A percentile compares a stretch with the other conserved stretches of the same genome.
Conservation (phyloP, 2,329 filamentous ascomycete genomes). For the Periglandula ipomoeae region DNA sequence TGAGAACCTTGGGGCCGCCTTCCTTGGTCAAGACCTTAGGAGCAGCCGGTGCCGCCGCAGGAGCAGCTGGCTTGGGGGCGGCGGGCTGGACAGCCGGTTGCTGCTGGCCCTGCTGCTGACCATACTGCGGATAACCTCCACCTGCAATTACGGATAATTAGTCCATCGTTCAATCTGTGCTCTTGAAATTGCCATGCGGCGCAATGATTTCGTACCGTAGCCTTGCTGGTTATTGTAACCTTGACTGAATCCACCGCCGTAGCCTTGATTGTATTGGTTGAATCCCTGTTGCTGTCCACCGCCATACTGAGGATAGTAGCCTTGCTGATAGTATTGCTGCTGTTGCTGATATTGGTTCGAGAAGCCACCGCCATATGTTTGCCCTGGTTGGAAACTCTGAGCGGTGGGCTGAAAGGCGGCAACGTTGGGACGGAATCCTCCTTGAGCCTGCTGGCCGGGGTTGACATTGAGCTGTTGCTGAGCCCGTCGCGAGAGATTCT, state of each 20-base stretch:
- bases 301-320: conserved; percentile 52
- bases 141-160: conserved; percentile 17
- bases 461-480: conserved; percentile 70
- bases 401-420: conserved; percentile 66
- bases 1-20: conserved; percentile 54
- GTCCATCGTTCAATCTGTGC: neutral
- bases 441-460: conserved; percentile 31
- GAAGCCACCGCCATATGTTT: conserved; percentile 52
- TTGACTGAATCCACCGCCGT: conserved; percentile 41
- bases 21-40: conserved; percentile 37
- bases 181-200: conserved; percentile 4
- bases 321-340: conserved; percentile 40
- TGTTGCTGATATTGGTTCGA: conserved; percentile 45
- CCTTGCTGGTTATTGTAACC: conserved; percentile 33
- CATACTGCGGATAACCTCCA: conserved; percentile 45
- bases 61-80: conserved; percentile 14
- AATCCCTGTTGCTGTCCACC: conserved; percentile 35
- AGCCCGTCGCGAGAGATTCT: conserved; percentile 67
- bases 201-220: conserved; percentile 25
- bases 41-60: conserved; percentile 28
- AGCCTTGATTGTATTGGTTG: conserved; percentile 43
- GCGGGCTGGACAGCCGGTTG: conserved; percentile 11
- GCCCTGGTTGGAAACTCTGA: conserved; percentile 61
- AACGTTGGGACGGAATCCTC: conserved; percentile 41
- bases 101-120: conserved; percentile 35